Percentiles rank a stretch among this genome's conserved stretches.
Evolutionary conservation across 306 rosid species (phyloP).

Genomic region (Malus domestica): ASM211411v1 NC_041793.1:29802501-29803000

Average conservation of each 20-base stretch:
- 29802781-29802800: neutral
- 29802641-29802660: neutral
- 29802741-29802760: neutral
- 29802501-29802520: neutral
- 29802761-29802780: neutral
- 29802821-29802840: neutral
- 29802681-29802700: neutral
- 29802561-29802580: neutral
- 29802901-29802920: neutral
- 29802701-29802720: neutral
- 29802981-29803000: conserved; percentile 65
- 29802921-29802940: neutral
- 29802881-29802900: neutral
- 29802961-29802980: conserved; percentile 58
- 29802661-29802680: neutral
- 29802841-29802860: neutral
- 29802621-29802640: neutral
- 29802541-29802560: too few relatives aligned
- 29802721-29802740: neutral
- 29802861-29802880: neutral
- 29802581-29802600: neutral
- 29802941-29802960: conserved; percentile 25
- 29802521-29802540: neutral
- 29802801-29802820: neutral
- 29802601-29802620: neutral